Conservation (phyloP, 768 basidiomycete species). For the Coprinopsis marcescibilis region DNA sequence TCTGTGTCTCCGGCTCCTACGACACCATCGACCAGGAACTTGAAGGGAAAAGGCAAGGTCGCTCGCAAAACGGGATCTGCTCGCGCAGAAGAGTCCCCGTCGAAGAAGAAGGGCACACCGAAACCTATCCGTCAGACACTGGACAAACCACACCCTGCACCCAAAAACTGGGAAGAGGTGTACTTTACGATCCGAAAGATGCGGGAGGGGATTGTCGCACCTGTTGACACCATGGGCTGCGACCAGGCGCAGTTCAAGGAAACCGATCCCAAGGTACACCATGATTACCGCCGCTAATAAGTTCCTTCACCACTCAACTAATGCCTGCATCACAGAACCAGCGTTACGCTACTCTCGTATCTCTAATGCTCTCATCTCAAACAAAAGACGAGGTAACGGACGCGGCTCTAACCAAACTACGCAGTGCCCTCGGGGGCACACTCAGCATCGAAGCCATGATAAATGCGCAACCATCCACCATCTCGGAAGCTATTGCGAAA, state of each 20-base stretch:
- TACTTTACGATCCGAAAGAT: conserved; percentile 73
- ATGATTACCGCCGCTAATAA: too few relatives aligned
- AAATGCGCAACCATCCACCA: conserved; percentile 50
- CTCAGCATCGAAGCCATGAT: conserved; percentile 69
- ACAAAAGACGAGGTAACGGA: conserved; percentile 91
- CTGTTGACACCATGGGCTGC: conserved; percentile 93
- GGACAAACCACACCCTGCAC: conserved; percentile 59
- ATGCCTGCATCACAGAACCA: conserved; percentile 47
- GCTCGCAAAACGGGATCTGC: too few relatives aligned
- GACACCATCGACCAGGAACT: too few relatives aligned
- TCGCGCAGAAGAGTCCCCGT: conserved; percentile 25
- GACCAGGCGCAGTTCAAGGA: conserved; percentile 63
- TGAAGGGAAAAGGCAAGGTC: conserved; percentile 6
- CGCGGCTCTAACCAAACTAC: conserved; percentile 70
- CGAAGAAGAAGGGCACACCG: conserved; percentile 33
- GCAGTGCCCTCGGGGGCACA: conserved; percentile 69
- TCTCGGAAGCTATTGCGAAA: conserved; percentile 76
- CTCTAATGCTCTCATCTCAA: conserved; percentile 93
- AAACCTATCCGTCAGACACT: conserved; percentile 53
- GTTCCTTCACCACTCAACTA: neutral
- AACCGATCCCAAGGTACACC: conserved; percentile 55
- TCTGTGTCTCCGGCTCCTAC: too few relatives aligned
- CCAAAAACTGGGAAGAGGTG: conserved; percentile 58
- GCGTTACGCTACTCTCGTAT: conserved; percentile 81
- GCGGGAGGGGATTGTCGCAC: conserved; percentile 67